Evolutionary conservation across 352 stramenopile genomes (phyloP), one percentile per base, ranked within the genome.

Genomic region (Elongisporangium prolatum): DNA sequence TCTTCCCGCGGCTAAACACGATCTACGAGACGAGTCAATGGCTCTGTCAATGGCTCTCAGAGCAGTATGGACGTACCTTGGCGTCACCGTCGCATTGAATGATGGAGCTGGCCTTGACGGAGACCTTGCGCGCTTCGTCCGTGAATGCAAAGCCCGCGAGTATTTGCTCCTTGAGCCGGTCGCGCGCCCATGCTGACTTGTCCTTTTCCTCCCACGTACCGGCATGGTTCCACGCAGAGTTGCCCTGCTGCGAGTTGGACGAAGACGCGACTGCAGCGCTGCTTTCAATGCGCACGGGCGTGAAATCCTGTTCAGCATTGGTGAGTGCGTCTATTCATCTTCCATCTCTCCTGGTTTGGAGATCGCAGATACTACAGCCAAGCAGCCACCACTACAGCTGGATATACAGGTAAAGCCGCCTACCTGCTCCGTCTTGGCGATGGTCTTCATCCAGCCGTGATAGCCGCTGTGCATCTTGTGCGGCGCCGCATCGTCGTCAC

Each of bases 361-460:
- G 11, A 14, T 28, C 3, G 16, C 37, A 49, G 9, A 52, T 52
- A 10, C 48, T 52, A 10, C 48, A 25, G 4, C 18, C 48, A 21
- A 13, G 48, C 5, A 13, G 48, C 5, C 18, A 14, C 21, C 48
- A 52, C 4, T 1, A 24, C 18, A 7, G 18, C 48, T 40, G 28
- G 28, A 13, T 13, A 9, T 1, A 40, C 8, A 9, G 9, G 1
- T n/a, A n/a, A n/a, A n/a, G n/a, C n/a, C n/a, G n/a, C 64, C 3
- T 34, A 91, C 84, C 57, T 92, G 80, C n/a, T 64, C 66, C 18
- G 74, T 94, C 69, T 91, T 89, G 20, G 83, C 59, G 61, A 94
- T 91, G n/a, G 71, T 77, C 76, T 92, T 92, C 82, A 92, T 91
- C 85, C 85, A 94, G 53, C 85, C 85, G 59, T 94, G 83, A 69